Conservation (phyloP, 106 monocot genomes). For the Dioscorea alata region DNA sequence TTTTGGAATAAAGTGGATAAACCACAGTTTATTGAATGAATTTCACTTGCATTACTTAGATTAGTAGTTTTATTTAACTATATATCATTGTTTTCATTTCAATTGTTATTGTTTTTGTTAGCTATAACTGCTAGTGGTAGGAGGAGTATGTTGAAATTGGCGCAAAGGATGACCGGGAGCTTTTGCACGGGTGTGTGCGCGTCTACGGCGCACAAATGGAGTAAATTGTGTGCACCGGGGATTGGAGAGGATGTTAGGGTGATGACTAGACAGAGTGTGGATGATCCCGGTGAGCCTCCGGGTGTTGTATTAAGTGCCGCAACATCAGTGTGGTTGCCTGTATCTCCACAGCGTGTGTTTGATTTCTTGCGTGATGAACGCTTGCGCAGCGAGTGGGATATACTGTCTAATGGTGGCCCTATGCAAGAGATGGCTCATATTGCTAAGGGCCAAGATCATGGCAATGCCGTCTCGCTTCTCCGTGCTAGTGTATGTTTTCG, state of each 20-base stretch:
- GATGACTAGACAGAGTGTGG: constrained; percentile 78
- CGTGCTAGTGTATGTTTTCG: constrained; percentile 55
- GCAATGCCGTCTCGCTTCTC: constrained; percentile 85
- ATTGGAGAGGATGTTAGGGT: constrained; percentile 74
- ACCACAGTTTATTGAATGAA: too few species aligned
- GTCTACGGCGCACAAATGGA: constrained; percentile 68
- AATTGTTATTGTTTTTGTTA: neutral
- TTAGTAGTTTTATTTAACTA: too few species aligned
- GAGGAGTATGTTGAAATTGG: constrained; percentile 68
- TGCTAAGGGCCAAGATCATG: constrained; percentile 75
- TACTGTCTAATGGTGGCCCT: constrained; percentile 83
- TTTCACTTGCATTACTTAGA: too few species aligned
- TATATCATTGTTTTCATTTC: neutral
- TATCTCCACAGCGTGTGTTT: constrained; percentile 49
- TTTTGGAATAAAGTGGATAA: too few species aligned
- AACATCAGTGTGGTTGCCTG: constrained; percentile 77
- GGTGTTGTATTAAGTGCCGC: constrained; percentile 88
- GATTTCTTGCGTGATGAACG: constrained; percentile 76
- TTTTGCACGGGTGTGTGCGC: constrained; percentile 85
- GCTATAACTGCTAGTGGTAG: constrained; percentile 41
- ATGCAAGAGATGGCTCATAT: constrained; percentile 96
- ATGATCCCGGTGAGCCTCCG: constrained; percentile 80
- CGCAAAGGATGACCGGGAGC: constrained; percentile 70
- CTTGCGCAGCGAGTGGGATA: constrained; percentile 86
- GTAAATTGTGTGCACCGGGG: constrained; percentile 31